These are phyloP conservation scores for Pythium brachiatum DNA, from an alignment of 352 stramenopile species.

Conservation along the genomic window DNA sequence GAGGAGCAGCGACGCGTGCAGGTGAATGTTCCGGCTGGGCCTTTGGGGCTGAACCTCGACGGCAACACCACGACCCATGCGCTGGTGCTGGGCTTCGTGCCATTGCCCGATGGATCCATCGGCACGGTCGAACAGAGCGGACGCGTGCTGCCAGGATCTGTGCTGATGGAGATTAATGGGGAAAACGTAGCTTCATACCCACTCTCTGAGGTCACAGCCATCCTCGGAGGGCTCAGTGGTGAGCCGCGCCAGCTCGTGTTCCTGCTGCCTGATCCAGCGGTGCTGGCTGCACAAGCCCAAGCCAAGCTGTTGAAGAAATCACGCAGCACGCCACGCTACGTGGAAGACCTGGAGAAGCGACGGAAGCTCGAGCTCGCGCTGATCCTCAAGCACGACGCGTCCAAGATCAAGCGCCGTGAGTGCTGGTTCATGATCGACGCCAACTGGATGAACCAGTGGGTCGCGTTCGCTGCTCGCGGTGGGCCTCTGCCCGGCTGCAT, in stretches of 20 bases:
- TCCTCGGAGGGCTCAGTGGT: conserved; percentile 33
- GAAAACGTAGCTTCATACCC: conserved; percentile 46
- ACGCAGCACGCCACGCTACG: conserved; percentile 30
- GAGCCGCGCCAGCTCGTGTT: conserved; percentile 47
- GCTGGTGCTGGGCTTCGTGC: conserved; percentile 59
- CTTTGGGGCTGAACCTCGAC: conserved; percentile 60
- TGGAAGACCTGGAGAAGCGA: conserved; percentile 49
- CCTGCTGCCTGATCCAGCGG: conserved; percentile 26
- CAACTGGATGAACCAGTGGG: conserved; percentile 69
- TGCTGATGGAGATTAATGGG: conserved; percentile 64
- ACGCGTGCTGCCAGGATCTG: conserved; percentile 34
- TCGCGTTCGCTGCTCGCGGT: conserved; percentile 42
- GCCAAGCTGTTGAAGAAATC: conserved; percentile 21
- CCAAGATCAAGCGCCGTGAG: conserved; percentile 57
- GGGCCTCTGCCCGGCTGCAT: conserved; percentile 54
- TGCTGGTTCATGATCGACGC: conserved; percentile 68
- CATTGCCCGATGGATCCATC: conserved; percentile 45
- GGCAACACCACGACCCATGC: conserved; percentile 32
- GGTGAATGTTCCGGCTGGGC: conserved; percentile 45
- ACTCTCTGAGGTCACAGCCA: conserved; percentile 41
- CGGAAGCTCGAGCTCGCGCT: conserved; percentile 58
- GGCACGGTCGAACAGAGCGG: conserved; percentile 47
- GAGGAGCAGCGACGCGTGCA: conserved; percentile 27
- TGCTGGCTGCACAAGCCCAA: background rate
- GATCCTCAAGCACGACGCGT: conserved; percentile 52